Evolutionary conservation across 805 yeast genomes (phyloP), one percentile per base, ranked within the genome.

Genomic region (Lachancea sp.): DNA sequence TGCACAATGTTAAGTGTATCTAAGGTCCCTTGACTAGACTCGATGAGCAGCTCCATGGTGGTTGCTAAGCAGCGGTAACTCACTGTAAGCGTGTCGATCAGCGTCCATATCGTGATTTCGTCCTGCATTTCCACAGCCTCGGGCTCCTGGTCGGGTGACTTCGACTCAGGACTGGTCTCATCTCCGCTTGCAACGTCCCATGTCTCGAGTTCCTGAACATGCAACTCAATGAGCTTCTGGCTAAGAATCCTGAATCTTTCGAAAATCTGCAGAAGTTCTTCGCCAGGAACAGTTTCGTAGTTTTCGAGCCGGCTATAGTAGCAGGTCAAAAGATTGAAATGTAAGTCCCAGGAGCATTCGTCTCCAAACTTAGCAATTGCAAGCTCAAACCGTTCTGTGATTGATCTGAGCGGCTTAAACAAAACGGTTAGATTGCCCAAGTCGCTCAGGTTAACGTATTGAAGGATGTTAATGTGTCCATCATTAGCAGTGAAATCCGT

Each of bases 281-380:
- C 53, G 19, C 58, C 55, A 12, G 43, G 26, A 8, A 50, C 30
- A 11, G 37, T 44, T 17, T 46, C 51, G 12, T 43, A 33, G 16
- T 58, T 50, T 47, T 62, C 34, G 12, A 54, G 42, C 16, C 9
- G 29, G 12, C 56, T 48, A 22, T 52, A 39, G 29, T 60, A 58
- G 25, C 59, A 58, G 3, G 57, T 57, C 34, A 63, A 39, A 36
- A 61, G 51, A 48, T 65, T 63, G 38, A 52, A 60, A 34, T 56
- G 52, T 10, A 63, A 49, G 45, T 65, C 69, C 69, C 69, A 65
- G 1, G 59, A 52, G 7, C 51, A 45, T 11, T 43, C 41, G 10
- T 46, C 41, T 17, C 44, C 44, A 41, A 49, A 59, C 12, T 45
- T 40, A 3, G 46, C 41, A 6, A 42, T 42, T 3, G 56, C 55